Evolutionary conservation across 2,329 filamentous ascomycete genomes (phyloP), one percentile per base, ranked within the genome.

Genomic region (Calonectria hongkongensis): DNA sequence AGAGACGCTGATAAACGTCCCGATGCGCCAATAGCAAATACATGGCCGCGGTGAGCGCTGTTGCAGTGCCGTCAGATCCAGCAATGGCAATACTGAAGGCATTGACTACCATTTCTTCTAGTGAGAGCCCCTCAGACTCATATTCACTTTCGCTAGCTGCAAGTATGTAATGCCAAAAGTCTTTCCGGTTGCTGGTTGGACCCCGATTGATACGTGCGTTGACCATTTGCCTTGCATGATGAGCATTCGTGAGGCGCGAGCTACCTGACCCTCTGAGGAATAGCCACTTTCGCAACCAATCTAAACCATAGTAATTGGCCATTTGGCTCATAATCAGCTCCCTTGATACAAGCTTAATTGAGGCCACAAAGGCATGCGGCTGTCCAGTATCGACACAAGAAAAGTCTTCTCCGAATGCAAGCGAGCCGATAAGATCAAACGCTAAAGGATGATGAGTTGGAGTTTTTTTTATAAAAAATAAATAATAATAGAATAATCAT

Each of bases 41-140:
- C 0, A 43, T 56, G 2, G 71, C 36, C 5, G 71, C 75, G 12
- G 75, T 71, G 25, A 77, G 48, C 2, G 69, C 71, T 6, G 75
- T 74, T 4, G 75, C 75, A 2, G 75, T 77, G 4, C 75, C 73
- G 50, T 77, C 75, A 0, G 75, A 77, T 1, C 75, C 75, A 45
- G 75, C 75, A 18, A 77, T 77, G 0, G 75, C 74, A n/a, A 77
- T 75, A 28, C 74, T 77, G 18, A 77, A 77, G 1, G 75, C 75
- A 30, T 77, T 68, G 8, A 76, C 74, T 1, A 77, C 75, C 75
- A 76, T 77, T 60, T 77, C 75, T 15, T 51, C 66, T 0, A 28
- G 36, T 2, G 75, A 74, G 13, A 77, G 25, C 1, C 75, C 71
- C 28, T 70, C 74, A 2, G 28, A 41, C 10, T 65, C 56, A 0